phyloP scores from a whole-genome alignment of 352 stramenopile species.

The Phytophthora idaei region DNA sequence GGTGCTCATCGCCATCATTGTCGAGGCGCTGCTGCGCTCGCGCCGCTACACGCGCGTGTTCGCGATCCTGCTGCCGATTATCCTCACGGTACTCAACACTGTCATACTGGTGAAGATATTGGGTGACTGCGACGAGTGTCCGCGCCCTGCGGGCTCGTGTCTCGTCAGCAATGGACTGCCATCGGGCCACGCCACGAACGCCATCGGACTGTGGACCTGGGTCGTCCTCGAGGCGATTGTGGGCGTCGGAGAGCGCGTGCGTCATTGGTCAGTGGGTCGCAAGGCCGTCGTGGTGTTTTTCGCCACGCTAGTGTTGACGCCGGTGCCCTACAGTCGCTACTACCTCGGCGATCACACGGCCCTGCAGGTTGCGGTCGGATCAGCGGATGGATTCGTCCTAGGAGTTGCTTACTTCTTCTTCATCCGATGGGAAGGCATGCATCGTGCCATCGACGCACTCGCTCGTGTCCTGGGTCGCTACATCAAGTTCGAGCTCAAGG shows the following conservation, averaged over 20 bases:
- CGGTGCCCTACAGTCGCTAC: slow-evolving; percentile 53
- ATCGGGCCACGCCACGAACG: slow-evolving; percentile 54
- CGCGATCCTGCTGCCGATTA: slow-evolving; percentile 41
- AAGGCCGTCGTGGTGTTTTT: slow-evolving; percentile 21
- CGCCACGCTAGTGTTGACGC: slow-evolving; percentile 32
- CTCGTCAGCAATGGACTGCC: slow-evolving; percentile 49
- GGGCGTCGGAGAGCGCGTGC: slow-evolving; percentile 32
- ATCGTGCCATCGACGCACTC: slow-evolving; percentile 28
- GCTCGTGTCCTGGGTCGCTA: slow-evolving; percentile 25
- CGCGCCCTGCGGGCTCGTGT: slow-evolving; percentile 43
- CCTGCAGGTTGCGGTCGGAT: slow-evolving; percentile 41
- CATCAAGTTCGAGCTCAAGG: slow-evolving; percentile 38
- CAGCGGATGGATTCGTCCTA: slow-evolving; percentile 38
- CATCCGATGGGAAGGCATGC: slow-evolving; percentile 37
- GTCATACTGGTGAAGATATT: slow-evolving; percentile 44
- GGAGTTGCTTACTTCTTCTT: slow-evolving; percentile 48
- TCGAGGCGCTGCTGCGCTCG: slow-evolving; percentile 41
- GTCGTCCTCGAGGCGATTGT: slow-evolving; percentile 42
- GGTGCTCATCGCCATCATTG: slow-evolving; percentile 42
- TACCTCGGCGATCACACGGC: slow-evolving; percentile 54
- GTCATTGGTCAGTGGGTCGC: slow-evolving; percentile 26
- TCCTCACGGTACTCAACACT: slow-evolving; percentile 46
- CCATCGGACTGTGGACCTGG: slow-evolving; percentile 48
- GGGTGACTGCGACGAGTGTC: slow-evolving; percentile 45
- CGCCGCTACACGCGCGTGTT: slow-evolving; percentile 49